These are phyloP conservation scores for Aspergillus clavatus DNA, from an alignment of 2,329 filamentous ascomycete genomes.

Conservation along the genomic window DNA sequence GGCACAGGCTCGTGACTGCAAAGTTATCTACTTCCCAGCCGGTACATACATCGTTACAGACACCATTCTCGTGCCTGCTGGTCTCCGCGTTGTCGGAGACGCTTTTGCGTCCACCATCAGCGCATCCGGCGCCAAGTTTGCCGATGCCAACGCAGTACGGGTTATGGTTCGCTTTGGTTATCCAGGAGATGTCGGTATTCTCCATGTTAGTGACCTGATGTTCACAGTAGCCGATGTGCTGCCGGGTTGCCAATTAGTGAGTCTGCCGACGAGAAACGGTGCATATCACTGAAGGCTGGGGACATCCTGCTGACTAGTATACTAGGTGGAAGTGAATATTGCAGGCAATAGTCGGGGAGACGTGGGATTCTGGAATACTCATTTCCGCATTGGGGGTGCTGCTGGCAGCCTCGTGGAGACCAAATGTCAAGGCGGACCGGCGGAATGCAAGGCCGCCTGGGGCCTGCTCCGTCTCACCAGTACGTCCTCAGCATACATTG, in stretches of 20 bases:
- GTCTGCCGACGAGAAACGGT: neutral
- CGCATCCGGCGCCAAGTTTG: conserved; percentile 46
- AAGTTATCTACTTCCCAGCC: conserved; percentile 54
- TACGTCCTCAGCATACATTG: conserved; percentile 39
- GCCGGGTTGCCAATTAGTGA: conserved; percentile 37
- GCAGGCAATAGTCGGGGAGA: conserved; percentile 44
- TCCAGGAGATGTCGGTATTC: conserved; percentile 45
- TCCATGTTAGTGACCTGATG: conserved; percentile 49
- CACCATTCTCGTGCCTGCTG: conserved; percentile 45
- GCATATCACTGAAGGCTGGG: too few relatives aligned
- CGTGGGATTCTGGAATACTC: conserved; percentile 48
- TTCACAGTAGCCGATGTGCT: conserved; percentile 48
- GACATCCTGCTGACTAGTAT: neutral
- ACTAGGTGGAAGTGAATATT: conserved; percentile 47
- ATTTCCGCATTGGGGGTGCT: conserved; percentile 38
- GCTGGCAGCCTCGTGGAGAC: conserved; percentile 30
- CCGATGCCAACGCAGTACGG: conserved; percentile 39
- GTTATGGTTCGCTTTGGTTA: conserved; percentile 50
- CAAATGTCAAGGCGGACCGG: conserved; percentile 4
- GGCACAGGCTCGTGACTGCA: conserved; percentile 34
- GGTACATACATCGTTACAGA: conserved; percentile 49
- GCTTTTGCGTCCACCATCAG: conserved; percentile 47
- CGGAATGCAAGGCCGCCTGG: conserved; percentile 27
- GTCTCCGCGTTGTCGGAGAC: conserved; percentile 52
- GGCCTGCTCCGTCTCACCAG: conserved; percentile 61